Evolutionary conservation across 345 rosid genomes (phyloP), one percentile per base, ranked within the genome.

Genomic region (Bruguiera sexangula): DNA sequence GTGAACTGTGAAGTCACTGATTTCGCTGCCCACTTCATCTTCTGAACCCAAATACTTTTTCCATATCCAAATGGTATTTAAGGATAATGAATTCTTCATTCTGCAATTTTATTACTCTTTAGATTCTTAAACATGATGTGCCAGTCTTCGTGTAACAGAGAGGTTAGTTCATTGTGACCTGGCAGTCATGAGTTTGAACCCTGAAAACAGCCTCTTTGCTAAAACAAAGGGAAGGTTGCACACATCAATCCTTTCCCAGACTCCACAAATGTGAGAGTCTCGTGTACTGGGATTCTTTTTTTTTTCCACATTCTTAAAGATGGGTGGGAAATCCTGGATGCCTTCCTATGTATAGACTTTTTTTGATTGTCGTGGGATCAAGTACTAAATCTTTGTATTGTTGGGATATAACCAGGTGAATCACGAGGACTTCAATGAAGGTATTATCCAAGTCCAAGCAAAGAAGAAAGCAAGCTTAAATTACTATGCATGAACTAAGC

Each of bases 391-490:
- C 27, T 61, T 19, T 65, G 10, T 11, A 37, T 36, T 24, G 46
- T 19, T 65, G 69, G 57, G 65, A 73, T 78, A 11, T 54, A 71
- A 76, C 51, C 75, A 95, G 99, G 98, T 96, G 63, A 96, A 91
- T 70, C 99, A 96, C 60, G 99, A 96, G 74, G 99, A 96, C 80
- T 96, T 92, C 78, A 92, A 96, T 37, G 99, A 92, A 87, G 99
- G 99, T 22, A 92, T 96, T 62, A 96, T 96, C 75, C 99, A 92
- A 74, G 99, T 96, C 43, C 98, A 96, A 75, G 99, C 99, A 5
- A 96, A 96, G 95, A 96, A 96, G 97, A 96, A 96, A 71, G 86
- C 99, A 62, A 96, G 99, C 79, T 80, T 96, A 69, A 96, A 96
- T 79, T 96, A 96, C 67, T 96, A 96, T 67, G 99, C 99, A 0